Evolutionary conservation across 495 filamentous ascomycete species (phyloP).

Genomic region (Ramalina intermedia): DNA sequence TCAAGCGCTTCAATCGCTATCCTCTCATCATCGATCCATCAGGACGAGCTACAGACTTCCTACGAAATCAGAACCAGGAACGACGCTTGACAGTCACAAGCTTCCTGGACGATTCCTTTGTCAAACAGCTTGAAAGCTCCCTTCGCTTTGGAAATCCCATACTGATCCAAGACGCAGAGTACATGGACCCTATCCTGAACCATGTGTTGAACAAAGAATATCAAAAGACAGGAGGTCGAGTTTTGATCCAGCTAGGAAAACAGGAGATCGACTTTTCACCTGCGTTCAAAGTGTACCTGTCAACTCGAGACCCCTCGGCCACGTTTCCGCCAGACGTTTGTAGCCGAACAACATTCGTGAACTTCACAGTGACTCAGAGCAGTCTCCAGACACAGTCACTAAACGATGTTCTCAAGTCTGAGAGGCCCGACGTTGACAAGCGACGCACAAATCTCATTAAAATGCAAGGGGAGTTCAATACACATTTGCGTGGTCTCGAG

Average conservation of each 20-base stretch:
- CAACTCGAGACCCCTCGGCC: constrained; percentile 89
- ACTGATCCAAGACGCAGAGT: constrained; percentile 94
- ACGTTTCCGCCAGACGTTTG: constrained; percentile 96
- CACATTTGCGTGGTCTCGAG: constrained; percentile 91
- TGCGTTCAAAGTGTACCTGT: constrained; percentile 88
- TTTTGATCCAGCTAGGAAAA: constrained; percentile 93
- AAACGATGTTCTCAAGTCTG: constrained; percentile 91
- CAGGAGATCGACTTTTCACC: constrained; percentile 99
- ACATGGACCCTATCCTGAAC: constrained; percentile 91
- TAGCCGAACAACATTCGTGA: constrained; percentile 96
- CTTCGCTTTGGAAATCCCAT: constrained; percentile 97
- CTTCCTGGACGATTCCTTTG: constrained; percentile 95
- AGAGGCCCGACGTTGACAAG: constrained; percentile 96
- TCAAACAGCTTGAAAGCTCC: constrained; percentile 91
- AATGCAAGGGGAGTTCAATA: constrained; percentile 95
- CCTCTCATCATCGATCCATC: constrained; percentile 97
- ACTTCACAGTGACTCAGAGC: constrained; percentile 98
- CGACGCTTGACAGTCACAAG: constrained; percentile 91
- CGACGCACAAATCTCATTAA: constrained; percentile 93
- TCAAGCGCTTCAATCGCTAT: constrained; percentile 96
- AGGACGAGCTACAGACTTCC: constrained; percentile 81
- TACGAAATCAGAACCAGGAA: constrained; percentile 86
- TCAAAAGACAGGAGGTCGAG: constrained; percentile 97
- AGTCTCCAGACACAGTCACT: constrained; percentile 95
- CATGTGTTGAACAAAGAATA: constrained; percentile 99